phyloP scores from a whole-genome alignment of 495 filamentous ascomycete species.

The Astrocystis sublimbata region DNA sequence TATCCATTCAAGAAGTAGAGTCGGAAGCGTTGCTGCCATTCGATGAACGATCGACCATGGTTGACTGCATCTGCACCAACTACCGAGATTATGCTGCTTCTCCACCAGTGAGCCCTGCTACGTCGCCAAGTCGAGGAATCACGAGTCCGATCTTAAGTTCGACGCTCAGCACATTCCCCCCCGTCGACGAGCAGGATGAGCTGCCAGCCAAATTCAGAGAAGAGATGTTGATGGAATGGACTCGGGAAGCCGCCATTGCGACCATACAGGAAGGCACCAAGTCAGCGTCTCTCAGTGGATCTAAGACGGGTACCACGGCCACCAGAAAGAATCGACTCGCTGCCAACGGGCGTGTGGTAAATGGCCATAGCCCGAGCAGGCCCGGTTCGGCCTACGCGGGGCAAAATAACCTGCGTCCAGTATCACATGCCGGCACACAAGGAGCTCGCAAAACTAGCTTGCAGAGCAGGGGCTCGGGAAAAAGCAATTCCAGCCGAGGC shows the following conservation, averaged over 20 bases:
- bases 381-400: slow-evolving; percentile 42
- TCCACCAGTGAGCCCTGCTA: slow-evolving; percentile 66
- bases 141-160: slow-evolving; percentile 59
- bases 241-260: slow-evolving; percentile 66
- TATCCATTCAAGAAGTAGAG: slow-evolving; percentile 53
- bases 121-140: slow-evolving; percentile 68
- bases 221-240: slow-evolving; percentile 71
- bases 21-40: slow-evolving; percentile 65
- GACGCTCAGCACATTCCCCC: slow-evolving; percentile 39
- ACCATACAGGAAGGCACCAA: slow-evolving; percentile 67
- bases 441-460: slow-evolving; percentile 42
- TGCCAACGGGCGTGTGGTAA: slow-evolving; percentile 51
- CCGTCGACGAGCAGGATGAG: slow-evolving; percentile 37
- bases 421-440: slow-evolving; percentile 38
- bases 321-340: slow-evolving; percentile 58
- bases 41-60: slow-evolving; percentile 63
- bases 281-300: slow-evolving; percentile 70
- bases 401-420: slow-evolving; percentile 43
- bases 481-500: slow-evolving; percentile 59
- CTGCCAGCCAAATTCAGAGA: slow-evolving; percentile 60
- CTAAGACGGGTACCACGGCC: slow-evolving; percentile 61
- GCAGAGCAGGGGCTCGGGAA: slow-evolving; percentile 50
- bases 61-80: slow-evolving; percentile 67
- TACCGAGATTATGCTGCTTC: slow-evolving; percentile 61
- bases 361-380: slow-evolving; percentile 39